Evolutionary conservation across 225 moss, liverwort and hornwort genomes (phyloP).

Genomic region (Rhytidiadelphus loreus): DNA sequence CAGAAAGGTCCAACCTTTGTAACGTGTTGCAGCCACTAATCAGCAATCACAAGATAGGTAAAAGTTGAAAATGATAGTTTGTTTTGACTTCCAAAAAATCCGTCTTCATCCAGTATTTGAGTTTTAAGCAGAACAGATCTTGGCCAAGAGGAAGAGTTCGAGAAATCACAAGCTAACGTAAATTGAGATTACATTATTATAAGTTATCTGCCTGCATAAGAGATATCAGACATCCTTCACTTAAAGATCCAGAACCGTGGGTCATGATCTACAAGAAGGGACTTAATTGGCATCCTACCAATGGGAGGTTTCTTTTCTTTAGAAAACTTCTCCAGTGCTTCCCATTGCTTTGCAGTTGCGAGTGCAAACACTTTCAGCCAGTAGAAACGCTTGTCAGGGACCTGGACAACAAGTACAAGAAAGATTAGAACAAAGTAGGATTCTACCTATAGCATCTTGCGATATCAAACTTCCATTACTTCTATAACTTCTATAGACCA

Average conservation of each 20-base stretch:
- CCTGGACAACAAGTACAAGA: constrained; percentile 26
- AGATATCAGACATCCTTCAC: background rate
- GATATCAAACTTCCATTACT: background rate
- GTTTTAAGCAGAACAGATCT: background rate
- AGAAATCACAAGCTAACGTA: background rate
- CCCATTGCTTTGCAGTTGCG: constrained; percentile 88
- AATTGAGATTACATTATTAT: background rate
- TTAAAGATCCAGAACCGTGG: background rate
- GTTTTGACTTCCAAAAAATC: background rate
- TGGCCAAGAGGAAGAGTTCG: background rate
- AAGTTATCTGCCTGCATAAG: background rate
- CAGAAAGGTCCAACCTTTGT: background rate
- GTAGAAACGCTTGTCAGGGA: constrained; percentile 93
- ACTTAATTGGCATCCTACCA: constrained; percentile 26
- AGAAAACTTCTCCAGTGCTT: constrained; percentile 92
- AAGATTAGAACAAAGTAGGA: background rate
- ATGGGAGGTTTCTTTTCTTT: constrained; percentile 94
- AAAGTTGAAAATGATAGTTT: background rate
- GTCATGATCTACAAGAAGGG: background rate
- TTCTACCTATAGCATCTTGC: background rate
- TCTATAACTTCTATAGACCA: background rate
- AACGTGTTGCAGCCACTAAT: background rate
- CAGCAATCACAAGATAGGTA: background rate
- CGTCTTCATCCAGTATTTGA: background rate
- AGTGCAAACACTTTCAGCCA: constrained; percentile 94